Base-by-base conservation (phyloP, 2,329 filamentous ascomycete species). In the Hymenoscyphus albidus region DNA sequence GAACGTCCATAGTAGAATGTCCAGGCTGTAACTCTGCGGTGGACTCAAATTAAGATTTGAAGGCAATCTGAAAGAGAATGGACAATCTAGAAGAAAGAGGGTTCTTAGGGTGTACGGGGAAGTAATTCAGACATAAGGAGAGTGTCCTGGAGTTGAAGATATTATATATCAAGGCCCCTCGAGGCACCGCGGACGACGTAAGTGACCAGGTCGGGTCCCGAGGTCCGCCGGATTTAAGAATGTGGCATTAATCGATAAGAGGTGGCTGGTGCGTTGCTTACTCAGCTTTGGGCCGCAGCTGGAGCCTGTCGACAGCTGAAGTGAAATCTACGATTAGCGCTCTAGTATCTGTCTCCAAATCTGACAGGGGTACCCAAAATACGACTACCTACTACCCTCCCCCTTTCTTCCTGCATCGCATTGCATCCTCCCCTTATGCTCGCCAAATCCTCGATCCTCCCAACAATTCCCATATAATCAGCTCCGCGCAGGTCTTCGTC, bases 1-100 rank as follows among this genome's bases (percentile, higher is more conserved):
- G 82, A 59, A 94, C 88, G 64, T 92, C 88, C 89, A 93, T 93
- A 22, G 40, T 54, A 31, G 42, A 16, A 63, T 59, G 2, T 55
- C 38, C 22, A n/a, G 31, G 10, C 27, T 27, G n/a, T 40, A 40
- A 62, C 16, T 57, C 40, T 59, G 58, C 12, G 18, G 4, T 42
- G 44, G n/a, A 18, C 32, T 57, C 35, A 32, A 16, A 51, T 32
- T 48, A 32, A 22, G 18, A 44, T 22, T 54, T 18, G 3, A 54
- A 54, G 35, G 32, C 38, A 39, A 48, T 64, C 35, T 44, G 18
- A 27, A 48, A 58, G 56, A 57, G 18, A 56, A 59, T 35, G 9
- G 35, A 35, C 18, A 58, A 57, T 54, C 9, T 48, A 18, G 10
- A 31, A 40, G 38, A 32, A 27, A 42, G 51, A 55, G 6, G 22